Conservation (phyloP, 441 rosid genomes). For the Metrosideros polymorpha region DNA sequence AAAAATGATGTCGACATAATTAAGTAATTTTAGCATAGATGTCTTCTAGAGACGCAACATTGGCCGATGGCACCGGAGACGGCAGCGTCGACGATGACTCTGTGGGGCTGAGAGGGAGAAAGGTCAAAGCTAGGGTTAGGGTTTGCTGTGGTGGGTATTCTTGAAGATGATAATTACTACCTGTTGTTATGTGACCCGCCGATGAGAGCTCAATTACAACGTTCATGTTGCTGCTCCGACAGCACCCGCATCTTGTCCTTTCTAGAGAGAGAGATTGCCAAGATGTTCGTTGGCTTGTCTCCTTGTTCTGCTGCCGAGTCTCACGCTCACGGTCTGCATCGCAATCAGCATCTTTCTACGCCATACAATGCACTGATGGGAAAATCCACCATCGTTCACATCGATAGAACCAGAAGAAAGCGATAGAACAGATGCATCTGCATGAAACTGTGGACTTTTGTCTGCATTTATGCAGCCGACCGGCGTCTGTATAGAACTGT, state of each 20-base stretch:
- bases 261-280: neutral
- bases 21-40: neutral
- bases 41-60: neutral
- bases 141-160: neutral
- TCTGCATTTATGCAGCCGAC: neutral
- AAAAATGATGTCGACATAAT: neutral
- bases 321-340: neutral
- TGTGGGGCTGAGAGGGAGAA: neutral
- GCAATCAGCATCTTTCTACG: neutral
- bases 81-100: neutral
- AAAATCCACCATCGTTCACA: neutral
- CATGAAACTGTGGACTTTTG: neutral
- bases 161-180: neutral
- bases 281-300: neutral
- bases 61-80: neutral
- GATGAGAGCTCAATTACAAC: neutral
- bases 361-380: neutral
- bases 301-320: neutral
- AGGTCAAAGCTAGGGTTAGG: neutral
- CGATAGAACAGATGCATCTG: neutral
- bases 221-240: neutral
- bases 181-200: neutral
- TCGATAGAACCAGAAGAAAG: neutral
- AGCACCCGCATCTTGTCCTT: neutral
- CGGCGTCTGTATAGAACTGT: neutral